Evolutionary conservation across 2,329 filamentous ascomycete species (phyloP), one percentile per base, ranked within the genome.

Genomic region (Trichoderma sp.): DNA sequence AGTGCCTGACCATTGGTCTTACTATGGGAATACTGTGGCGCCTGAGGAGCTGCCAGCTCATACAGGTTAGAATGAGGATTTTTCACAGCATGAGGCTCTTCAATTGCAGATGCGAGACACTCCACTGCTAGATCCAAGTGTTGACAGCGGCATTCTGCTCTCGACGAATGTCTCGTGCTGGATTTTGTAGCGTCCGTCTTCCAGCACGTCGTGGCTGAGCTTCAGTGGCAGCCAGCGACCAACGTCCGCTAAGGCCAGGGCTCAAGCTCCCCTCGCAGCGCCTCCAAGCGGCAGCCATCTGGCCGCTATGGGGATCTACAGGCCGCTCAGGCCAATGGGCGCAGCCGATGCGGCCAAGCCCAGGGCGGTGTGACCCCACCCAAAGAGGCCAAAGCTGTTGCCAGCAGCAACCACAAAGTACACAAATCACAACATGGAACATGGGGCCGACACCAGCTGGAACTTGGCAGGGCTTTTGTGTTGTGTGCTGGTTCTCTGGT

Each of bases 331-430:
- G 3, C 5, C 6, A 47, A 63, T 34, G 41, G 41, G 41, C 41
- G 24, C 41, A 44, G 12, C 34, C 34, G 34, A 41, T 58, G 19
- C 63, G 24, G 43, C 45, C 55, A 30, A 30, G 30, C 30, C 30
- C 7, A 61, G 55, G 58, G 57, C 57, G 63, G 57, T 65, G 63
- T 51, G 63, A 62, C 57, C 63, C 56, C 56, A 26, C 63, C 10
- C 34, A 30, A 48, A 28, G n/a, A 48, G 54, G 30, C 57, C 41
- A 24, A 41, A 62, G 30, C 41, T 34, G 65, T 66, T 66, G 65
- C 65, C 65, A 66, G 28, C 61, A 56, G 65, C 65, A 66, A 66
- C 65, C 45, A 55, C 45, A 52, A 60, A 66, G 65, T 66, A 66
- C 65, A 66, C 65, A 66, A 66, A 66, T 57, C 65, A 66, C 51